Base-by-base conservation (phyloP, 1,284 basidiomycete species). In the Phylloporus sp. region DNA sequence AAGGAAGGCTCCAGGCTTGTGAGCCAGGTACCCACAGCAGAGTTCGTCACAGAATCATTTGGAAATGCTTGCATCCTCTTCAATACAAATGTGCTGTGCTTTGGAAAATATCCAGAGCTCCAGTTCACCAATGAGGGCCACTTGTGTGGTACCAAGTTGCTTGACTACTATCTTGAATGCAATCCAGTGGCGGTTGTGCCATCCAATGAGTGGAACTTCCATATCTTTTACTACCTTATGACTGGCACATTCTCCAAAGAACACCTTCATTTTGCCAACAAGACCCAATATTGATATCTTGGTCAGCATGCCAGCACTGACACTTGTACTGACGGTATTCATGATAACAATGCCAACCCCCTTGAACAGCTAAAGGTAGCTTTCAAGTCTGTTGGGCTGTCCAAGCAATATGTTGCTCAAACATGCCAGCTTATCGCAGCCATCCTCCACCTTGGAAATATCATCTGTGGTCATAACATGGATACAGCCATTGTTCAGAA, bases 161-260 rank as follows among this genome's bases (percentile, higher is more conserved):
- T 98, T 68, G 95, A 98, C 73, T 99, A 99, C 81, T 98, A 97
- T 80, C 86, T 99, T 62, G 96, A 99, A 77, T 86, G 93, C 52
- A 92, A 90, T 64, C 87, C 94, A 22, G 93, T 97, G 24, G 85
- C 92, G 7, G 87, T 88, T 47, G 87, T 91, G 1, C 91, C 91
- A 6, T 91, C 87, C 1, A 94, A 94, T 60, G 95, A 98, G 77
- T 88, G 96, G 31, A 98, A 97, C 71, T 99, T 98, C 78, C 96
- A 98, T 77, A 93, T 97, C 54, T 98, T 98, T 78, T 97, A 98
- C 81, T 94, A 98, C 77, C 85, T 96, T 65, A 82, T 97, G n/a
- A 92, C 94, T 18, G 95, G 95, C 26, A 92, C 94, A 20, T 91
- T 88, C 3, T 83, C 88, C 15, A 79, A 87, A 34, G 94, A 98